Percentiles rank a stretch among this genome's conserved stretches.
These are phyloP conservation scores for Citrus medica DNA, from an alignment of 345 rosid species.

Conservation along the genomic window DNA sequence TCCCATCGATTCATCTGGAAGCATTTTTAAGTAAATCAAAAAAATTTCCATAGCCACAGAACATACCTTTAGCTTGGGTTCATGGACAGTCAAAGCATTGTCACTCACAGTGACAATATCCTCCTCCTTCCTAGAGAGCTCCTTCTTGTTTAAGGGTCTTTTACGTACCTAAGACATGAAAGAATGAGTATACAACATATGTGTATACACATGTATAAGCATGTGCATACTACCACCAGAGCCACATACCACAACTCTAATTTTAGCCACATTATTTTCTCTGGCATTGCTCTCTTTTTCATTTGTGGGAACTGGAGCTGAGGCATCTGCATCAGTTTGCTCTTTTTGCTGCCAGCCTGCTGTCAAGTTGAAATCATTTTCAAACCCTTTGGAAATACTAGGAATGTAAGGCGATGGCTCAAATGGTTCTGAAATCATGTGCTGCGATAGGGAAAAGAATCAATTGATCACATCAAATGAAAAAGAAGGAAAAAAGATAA, in stretches of 20 bases:
- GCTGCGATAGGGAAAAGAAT: constrained; percentile 49
- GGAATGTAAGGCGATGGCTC: constrained; percentile 91
- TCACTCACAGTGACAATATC: constrained; percentile 77
- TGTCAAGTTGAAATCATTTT: constrained; percentile 57
- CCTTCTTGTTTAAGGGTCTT: constrained; percentile 94
- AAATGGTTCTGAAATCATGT: constrained; percentile 86
- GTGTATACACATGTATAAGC: not conserved
- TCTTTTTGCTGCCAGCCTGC: constrained; percentile 42
- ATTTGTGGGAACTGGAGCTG: constrained; percentile 33
- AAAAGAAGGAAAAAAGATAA: not conserved
- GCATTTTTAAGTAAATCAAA: not conserved
- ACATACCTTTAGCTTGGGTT: constrained; percentile 93
- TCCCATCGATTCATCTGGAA: not conserved
- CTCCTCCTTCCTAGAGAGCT: constrained; percentile 82
- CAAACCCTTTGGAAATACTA: constrained; percentile 57
- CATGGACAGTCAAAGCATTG: constrained; percentile 78
- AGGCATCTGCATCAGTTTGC: constrained; percentile 55
- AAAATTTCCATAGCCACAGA: constrained; percentile 11
- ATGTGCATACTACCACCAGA: not conserved
- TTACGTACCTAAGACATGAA: constrained; percentile 66
- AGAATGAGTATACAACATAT: not conserved
- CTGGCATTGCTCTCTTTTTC: constrained; percentile 71
- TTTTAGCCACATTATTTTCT: constrained; percentile 87
- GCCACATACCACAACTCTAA: constrained; percentile 91
- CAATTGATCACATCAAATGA: not conserved